These are phyloP conservation scores for Obelidium mucronatum DNA, from an alignment of 192 early-diverging fungal species.

Conservation along the genomic window DNA sequence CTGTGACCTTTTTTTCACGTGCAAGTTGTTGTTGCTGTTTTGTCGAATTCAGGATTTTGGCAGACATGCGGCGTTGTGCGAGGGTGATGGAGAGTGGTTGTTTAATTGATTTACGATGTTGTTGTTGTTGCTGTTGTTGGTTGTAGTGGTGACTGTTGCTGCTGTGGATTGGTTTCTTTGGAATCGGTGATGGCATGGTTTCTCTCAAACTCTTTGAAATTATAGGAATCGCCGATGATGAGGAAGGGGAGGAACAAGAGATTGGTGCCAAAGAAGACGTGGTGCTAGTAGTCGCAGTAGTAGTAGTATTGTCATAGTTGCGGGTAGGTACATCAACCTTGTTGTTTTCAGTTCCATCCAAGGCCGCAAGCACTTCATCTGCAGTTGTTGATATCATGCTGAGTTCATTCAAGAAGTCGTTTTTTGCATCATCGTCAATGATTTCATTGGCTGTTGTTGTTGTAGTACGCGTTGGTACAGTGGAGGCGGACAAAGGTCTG, in stretches of 20 bases:
- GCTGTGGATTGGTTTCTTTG: neutral
- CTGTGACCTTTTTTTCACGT: neutral
- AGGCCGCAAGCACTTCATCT: conserved; percentile 12
- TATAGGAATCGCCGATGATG: neutral
- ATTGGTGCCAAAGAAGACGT: neutral
- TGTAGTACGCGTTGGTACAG: too few species aligned
- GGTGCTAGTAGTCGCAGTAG: neutral
- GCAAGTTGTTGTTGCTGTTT: neutral
- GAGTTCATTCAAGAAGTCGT: conserved; percentile 10
- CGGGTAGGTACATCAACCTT: neutral
- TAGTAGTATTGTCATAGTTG: neutral
- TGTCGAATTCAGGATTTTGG: neutral
- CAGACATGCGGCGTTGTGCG: conserved; percentile 16
- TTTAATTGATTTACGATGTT: conserved; percentile 6
- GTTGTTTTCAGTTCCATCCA: conserved; percentile 1
- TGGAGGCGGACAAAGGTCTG: too few species aligned
- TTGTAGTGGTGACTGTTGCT: neutral
- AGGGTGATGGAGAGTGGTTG: neutral
- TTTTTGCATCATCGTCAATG: too few species aligned
- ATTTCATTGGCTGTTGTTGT: too few species aligned
- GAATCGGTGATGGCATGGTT: too few species aligned
- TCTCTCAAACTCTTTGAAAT: too few species aligned
- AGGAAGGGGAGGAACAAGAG: too few species aligned
- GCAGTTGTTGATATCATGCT: conserved; percentile 9
- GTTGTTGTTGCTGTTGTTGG: conserved; percentile 1